Percentiles rank a stretch among this genome's conserved stretches.
Conservation (phyloP, 352 stramenopile genomes). For the Globisporangium middletonii region DNA sequence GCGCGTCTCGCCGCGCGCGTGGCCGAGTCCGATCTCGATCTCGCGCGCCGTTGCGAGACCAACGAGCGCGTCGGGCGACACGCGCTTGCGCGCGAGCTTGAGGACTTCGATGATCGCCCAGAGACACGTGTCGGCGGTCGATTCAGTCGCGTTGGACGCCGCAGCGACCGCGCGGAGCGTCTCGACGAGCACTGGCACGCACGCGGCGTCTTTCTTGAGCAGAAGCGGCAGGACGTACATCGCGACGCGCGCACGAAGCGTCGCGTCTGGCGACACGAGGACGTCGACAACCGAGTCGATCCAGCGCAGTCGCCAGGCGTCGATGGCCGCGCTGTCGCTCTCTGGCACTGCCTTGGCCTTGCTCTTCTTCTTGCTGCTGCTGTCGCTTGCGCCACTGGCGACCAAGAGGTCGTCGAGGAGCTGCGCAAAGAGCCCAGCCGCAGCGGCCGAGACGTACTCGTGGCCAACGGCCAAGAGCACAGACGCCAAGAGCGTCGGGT, state of each 20-base stretch:
- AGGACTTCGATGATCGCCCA: slow-evolving; percentile 77
- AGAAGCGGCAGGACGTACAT: slow-evolving; percentile 75
- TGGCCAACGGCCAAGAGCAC: slow-evolving; percentile 59
- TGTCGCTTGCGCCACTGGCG: neutral
- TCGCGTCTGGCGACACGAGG: slow-evolving; percentile 41
- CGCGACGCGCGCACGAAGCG: slow-evolving; percentile 53
- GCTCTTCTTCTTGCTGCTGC: slow-evolving; percentile 20
- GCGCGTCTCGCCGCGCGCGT: slow-evolving; percentile 49
- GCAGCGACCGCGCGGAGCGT: slow-evolving; percentile 23
- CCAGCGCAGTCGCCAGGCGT: slow-evolving; percentile 41
- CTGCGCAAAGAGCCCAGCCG: slow-evolving; percentile 64
- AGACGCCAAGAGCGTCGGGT: slow-evolving; percentile 44
- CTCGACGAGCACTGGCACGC: slow-evolving; percentile 43
- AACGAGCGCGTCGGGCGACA: slow-evolving; percentile 51
- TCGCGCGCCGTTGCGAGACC: slow-evolving; percentile 36
- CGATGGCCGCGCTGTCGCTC: slow-evolving; percentile 10
- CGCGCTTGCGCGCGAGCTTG: slow-evolving; percentile 71
- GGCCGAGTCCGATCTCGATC: slow-evolving; percentile 53
- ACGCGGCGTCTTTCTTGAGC: slow-evolving; percentile 59
- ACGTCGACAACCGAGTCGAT: slow-evolving; percentile 48
- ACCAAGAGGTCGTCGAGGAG: slow-evolving; percentile 41
- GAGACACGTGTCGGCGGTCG: slow-evolving; percentile 32
- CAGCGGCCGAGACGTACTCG: slow-evolving; percentile 65
- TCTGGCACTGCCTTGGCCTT: slow-evolving; percentile 6
- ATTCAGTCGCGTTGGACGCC: neutral